These are phyloP conservation scores for Leucosporidium creatinivorum DNA, from an alignment of 768 basidiomycete species.

Conservation along the genomic window DNA sequence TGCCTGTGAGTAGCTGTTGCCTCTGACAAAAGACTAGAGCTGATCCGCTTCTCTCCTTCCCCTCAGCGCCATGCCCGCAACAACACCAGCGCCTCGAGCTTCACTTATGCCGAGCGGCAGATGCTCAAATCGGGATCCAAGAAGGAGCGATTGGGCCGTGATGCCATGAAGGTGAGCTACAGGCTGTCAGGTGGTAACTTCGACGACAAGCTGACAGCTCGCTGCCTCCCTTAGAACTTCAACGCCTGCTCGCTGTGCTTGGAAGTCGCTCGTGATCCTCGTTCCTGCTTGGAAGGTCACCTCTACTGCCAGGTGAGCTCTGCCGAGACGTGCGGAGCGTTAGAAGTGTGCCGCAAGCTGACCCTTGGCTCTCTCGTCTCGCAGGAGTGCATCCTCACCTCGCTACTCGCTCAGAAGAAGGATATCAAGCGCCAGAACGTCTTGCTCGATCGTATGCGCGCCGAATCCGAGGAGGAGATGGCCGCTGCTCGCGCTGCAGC, in stretches of 20 bases:
- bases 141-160: conserved; percentile 33
- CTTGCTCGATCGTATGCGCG: conserved; percentile 62
- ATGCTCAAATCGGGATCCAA: conserved; percentile 6
- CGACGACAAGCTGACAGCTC: not conserved
- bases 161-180: conserved; percentile 13
- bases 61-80: conserved; percentile 11
- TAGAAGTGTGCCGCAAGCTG: not conserved
- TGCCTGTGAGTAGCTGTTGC: no score
- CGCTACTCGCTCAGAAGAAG: conserved; percentile 78
- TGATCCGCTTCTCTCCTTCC: not conserved
- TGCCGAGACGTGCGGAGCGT: no score
- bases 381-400: conserved; percentile 74
- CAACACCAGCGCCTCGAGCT: conserved; percentile 7
- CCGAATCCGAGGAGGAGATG: conserved; percentile 73
- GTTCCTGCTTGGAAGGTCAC: conserved; percentile 78
- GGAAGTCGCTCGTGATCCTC: conserved; percentile 70
- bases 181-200: no score
- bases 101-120: conserved; percentile 19
- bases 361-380: not conserved
- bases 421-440: conserved; percentile 87
- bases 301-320: conserved; percentile 66
- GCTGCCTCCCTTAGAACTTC: conserved; percentile 70
- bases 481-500: conserved; percentile 63
- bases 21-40: no score
- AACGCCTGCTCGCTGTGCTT: conserved; percentile 80